Evolutionary conservation across 2,329 filamentous ascomycete species (phyloP).

Genomic region (Aspergillus neoniger): DNA sequence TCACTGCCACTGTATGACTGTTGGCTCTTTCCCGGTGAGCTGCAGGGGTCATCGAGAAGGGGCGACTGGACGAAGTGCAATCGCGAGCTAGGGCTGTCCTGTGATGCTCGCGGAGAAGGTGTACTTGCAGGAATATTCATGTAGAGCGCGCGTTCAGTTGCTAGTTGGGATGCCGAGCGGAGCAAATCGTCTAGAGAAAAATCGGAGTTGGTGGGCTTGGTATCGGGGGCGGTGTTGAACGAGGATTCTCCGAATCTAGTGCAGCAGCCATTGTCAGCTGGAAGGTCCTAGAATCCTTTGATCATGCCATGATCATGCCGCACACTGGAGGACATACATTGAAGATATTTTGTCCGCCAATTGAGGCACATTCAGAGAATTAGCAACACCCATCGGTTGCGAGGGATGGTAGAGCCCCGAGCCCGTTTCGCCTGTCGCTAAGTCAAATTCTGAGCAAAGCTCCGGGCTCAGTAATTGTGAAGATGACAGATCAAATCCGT

Average conservation of each 20-base stretch:
- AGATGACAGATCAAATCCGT: conserved; percentile 11
- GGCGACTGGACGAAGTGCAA: not conserved
- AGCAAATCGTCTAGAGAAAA: conserved; percentile 19
- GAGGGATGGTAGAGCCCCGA: not conserved
- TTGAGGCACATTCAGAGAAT: not conserved
- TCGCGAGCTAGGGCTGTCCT: conserved; percentile 12
- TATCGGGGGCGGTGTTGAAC: conserved; percentile 4
- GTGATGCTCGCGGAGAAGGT: conserved; percentile 18
- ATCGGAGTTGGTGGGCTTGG: not conserved
- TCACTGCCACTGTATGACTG: conserved; percentile 25
- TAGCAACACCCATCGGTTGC: not conserved
- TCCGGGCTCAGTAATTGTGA: conserved; percentile 4
- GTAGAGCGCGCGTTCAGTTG: conserved; percentile 26
- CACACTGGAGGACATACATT: not conserved
- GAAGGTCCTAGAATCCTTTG: not conserved
- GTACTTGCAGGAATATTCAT: conserved; percentile 21
- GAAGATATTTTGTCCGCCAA: conserved; percentile 8
- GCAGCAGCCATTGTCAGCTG: not conserved
- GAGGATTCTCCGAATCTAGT: conserved; percentile 8
- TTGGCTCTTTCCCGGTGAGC: conserved; percentile 26
- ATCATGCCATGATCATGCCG: not conserved
- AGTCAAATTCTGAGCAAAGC: conserved; percentile 7
- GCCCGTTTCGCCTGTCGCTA: not conserved
- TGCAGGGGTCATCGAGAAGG: conserved; percentile 23
- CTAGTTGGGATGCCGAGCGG: conserved; percentile 23